Evolutionary conservation across 257 asterid species (phyloP).

Genomic region (Galeopsis tetrahit): DNA sequence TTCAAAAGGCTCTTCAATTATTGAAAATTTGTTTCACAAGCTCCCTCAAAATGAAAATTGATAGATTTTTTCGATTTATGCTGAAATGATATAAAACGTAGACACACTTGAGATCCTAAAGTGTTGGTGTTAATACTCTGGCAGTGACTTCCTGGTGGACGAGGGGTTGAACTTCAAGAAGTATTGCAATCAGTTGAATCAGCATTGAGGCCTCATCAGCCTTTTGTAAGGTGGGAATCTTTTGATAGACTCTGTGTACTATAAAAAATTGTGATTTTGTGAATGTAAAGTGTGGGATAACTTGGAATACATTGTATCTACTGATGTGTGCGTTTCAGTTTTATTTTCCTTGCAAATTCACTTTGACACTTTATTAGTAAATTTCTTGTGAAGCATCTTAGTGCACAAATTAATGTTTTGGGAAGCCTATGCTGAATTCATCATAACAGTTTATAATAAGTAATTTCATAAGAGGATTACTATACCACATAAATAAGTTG

Average conservation of each 20-base stretch:
- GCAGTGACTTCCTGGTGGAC: conserved; percentile 76
- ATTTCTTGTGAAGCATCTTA: too few relatives aligned
- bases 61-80: too few relatives aligned
- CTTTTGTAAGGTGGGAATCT: background rate
- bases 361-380: background rate
- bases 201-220: conserved; percentile 30
- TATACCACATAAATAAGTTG: too few relatives aligned
- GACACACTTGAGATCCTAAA: background rate
- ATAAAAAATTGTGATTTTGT: background rate
- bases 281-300: conserved; percentile 33
- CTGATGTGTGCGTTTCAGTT: background rate
- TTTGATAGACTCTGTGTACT: background rate
- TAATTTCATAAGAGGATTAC: too few relatives aligned
- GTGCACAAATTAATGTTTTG: too few relatives aligned
- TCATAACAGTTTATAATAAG: too few relatives aligned
- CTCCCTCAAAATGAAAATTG: too few relatives aligned
- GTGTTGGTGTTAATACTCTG: conserved; percentile 9
- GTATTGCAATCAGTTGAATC: conserved; percentile 70
- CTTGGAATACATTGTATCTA: background rate
- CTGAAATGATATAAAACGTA: too few relatives aligned
- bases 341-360: background rate
- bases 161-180: conserved; percentile 89
- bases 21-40: too few relatives aligned
- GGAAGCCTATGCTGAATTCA: too few relatives aligned
- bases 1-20: too few relatives aligned